A percentile compares a stretch with the other conserved stretches of the same genome.
Conservation (phyloP, 2,329 filamentous ascomycete genomes). For the Phyllosticta citrichinensis region DNA sequence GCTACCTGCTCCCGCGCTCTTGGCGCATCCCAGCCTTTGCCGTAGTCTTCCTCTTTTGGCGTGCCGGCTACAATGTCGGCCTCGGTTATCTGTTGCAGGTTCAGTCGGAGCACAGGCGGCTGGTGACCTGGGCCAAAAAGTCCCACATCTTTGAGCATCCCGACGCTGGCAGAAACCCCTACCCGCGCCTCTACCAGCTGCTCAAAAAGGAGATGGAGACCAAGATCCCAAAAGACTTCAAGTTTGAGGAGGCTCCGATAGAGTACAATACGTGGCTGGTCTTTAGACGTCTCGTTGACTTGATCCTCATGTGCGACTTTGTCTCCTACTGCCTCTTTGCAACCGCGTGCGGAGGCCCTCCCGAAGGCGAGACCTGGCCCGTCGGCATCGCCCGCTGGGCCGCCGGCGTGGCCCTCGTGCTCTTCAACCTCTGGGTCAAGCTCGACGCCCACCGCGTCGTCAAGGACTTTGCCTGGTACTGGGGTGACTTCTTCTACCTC, state of each 20-base stretch:
- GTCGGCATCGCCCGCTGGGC: conserved; percentile 69
- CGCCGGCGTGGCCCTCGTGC: conserved; percentile 65
- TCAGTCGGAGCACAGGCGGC: conserved; percentile 79
- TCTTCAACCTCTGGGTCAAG: conserved; percentile 98
- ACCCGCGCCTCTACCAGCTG: conserved; percentile 71
- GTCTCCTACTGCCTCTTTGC: conserved; percentile 94
- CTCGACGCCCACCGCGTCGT: conserved; percentile 94
- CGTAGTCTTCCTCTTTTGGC: conserved; percentile 81
- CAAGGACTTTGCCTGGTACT: conserved; percentile 99
- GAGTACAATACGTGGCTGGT: conserved; percentile 99
- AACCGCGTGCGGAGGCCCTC: conserved; percentile 70
- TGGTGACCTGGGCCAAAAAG: conserved; percentile 81
- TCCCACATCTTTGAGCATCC: conserved; percentile 80
- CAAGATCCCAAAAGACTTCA: conserved; percentile 90
- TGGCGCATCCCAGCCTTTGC: conserved; percentile 72
- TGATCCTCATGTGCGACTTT: conserved; percentile 99
- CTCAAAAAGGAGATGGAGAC: conserved; percentile 86
- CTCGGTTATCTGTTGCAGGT: conserved; percentile 82
- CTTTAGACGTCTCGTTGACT: conserved; percentile 87
- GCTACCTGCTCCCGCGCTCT: conserved; percentile 60
- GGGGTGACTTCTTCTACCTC: conserved; percentile 98
- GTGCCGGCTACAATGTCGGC: conserved; percentile 83
- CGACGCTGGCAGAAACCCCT: conserved; percentile 67
- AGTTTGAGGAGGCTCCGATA: conserved; percentile 82
- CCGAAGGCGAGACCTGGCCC: conserved; percentile 57